Evolutionary conservation across 345 rosid genomes (phyloP), one percentile per base, ranked within the genome.

Genomic region (Eucalyptus decipiens): DNA sequence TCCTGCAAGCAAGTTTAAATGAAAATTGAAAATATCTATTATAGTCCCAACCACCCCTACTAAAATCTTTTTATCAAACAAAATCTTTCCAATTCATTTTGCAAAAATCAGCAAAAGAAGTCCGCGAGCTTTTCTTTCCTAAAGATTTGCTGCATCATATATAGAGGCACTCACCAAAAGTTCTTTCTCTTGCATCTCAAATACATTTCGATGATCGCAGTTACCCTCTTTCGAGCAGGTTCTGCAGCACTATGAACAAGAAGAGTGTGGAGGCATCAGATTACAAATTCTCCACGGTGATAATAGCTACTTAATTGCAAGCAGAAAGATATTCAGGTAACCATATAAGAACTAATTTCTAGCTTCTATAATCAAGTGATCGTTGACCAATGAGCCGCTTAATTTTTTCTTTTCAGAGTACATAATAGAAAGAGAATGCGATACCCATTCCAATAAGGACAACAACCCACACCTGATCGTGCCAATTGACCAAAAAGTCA

Each of bases 151-250:
- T 23, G 85, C 65, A 80, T 43, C 30, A 7, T 87, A 60, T 67
- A 80, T 26, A 72, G 76, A 85, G 19, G 88, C 88, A 58, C 97
- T 87, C 89, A 96, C 99, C 92, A 89, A 88, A 47, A 98, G 97
- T 93, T 98, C 98, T 87, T 92, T 95, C 92, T 95, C 96, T 91
- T 97, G 99, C 92, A 93, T 87, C 91, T 94, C 87, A 87, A 98
- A 89, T 88, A 94, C 88, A 90, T 90, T 91, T 92, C 87, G 89
- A 90, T 93, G 97, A 80, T 93, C 92, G 89, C 90, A 87, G 50
- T 88, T 93, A 34, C 89, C 95, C 86, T 92, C 92, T 67, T 88
- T 89, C 45, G 42, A 69, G 94, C 93, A 90, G 91, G 90, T 92
- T 88, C 89, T 94, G 89, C 92, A 91, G 86, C 92, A 88, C 99